Evolutionary conservation across 441 rosid genomes (phyloP).

Genomic region (Mallotus japonicus): DNA sequence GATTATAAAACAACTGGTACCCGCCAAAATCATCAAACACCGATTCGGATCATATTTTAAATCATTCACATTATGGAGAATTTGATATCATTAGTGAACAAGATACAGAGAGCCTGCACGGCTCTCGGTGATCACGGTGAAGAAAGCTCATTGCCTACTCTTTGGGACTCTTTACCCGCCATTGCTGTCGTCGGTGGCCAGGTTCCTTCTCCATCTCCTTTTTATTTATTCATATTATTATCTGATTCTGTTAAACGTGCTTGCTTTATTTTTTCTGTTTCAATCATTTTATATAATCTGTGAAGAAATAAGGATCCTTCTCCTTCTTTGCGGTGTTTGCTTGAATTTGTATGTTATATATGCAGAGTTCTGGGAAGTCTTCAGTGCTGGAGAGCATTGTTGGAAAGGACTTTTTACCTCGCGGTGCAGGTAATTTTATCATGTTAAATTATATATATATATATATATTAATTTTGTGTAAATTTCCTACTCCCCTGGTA

Average conservation of each 20-base stretch:
- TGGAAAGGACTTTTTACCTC: conserved; percentile 94
- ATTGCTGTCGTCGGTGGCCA: conserved; percentile 99
- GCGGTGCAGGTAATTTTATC: conserved; percentile 46
- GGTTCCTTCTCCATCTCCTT: conserved; percentile 39
- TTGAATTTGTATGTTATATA: too few species aligned
- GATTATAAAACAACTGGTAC: too few species aligned
- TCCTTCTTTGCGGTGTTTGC: too few species aligned
- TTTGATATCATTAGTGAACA: conserved; percentile 86
- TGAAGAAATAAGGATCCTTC: too few species aligned
- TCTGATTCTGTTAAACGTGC: too few species aligned
- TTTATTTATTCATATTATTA: too few species aligned
- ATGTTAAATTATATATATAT: too few species aligned
- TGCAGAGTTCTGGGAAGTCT: conserved; percentile 96
- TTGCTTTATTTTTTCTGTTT: too few species aligned
- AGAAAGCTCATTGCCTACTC: conserved; percentile 80
- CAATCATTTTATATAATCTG: too few species aligned
- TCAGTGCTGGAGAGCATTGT: conserved; percentile 96
- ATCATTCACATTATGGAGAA: conserved; percentile 55
- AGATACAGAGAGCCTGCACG: conserved; percentile 97
- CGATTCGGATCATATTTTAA: too few species aligned
- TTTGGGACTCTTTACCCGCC: conserved; percentile 94
- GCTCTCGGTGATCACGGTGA: conserved; percentile 99
- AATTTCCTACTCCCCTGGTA: too few species aligned
- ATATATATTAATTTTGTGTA: not conserved
- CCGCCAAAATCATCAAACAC: too few species aligned